phyloP scores from a whole-genome alignment of 2,329 filamentous ascomycete genomes.

The Conoideocrella luteorostrata region DNA sequence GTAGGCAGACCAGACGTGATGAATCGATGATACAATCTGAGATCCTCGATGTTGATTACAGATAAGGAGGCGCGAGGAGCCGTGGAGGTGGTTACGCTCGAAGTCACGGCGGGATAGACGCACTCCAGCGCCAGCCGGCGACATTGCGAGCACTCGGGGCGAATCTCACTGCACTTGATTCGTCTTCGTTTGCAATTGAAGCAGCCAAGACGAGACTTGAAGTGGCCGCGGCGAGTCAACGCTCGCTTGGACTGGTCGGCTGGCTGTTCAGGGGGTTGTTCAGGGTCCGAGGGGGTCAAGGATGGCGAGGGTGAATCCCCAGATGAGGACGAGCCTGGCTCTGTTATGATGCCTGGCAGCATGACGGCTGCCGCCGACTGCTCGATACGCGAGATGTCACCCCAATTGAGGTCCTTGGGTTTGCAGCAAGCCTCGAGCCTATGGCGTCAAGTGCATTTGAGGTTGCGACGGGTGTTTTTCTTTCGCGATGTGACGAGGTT shows the following conservation, averaged over 20 bases:
- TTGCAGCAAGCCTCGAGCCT: no score
- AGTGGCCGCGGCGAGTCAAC: constrained; percentile 18
- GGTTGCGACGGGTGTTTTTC: no score
- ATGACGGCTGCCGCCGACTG: no score
- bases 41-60: constrained; percentile 34
- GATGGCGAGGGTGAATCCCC: no score
- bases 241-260: not conserved
- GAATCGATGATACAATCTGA: constrained; percentile 46
- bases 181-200: constrained; percentile 25
- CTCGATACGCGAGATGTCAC: no score
- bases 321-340: no score
- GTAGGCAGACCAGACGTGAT: constrained; percentile 34
- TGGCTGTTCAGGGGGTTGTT: not conserved
- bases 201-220: constrained; percentile 25
- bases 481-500: no score
- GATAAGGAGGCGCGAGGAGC: constrained; percentile 6
- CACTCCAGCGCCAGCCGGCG: constrained; percentile 26
- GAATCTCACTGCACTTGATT: constrained; percentile 25
- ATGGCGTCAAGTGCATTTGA: no score
- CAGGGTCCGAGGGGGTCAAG: no score
- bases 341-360: no score
- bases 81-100: constrained; percentile 7
- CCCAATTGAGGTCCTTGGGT: no score
- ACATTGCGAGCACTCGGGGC: constrained; percentile 24
- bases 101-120: constrained; percentile 20